phyloP scores from a whole-genome alignment of 768 basidiomycete species.

The Mycena haematopus region DNA sequence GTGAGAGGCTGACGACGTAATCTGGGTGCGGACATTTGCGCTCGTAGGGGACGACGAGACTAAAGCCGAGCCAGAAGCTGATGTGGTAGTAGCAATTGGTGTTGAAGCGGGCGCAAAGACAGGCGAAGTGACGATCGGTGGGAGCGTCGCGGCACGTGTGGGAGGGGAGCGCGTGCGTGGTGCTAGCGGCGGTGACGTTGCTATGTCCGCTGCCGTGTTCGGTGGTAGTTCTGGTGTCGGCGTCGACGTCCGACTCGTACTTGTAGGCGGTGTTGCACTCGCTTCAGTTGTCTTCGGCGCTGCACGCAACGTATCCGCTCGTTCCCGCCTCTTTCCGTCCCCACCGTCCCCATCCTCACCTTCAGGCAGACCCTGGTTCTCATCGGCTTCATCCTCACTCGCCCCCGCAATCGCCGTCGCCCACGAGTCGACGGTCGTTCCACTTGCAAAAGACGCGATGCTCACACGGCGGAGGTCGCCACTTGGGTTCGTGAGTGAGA shows the following conservation, averaged over 20 bases:
- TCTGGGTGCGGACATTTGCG: no score
- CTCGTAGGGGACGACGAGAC: no score
- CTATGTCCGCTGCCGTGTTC: no score
- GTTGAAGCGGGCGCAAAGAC: neutral
- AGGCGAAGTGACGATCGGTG: slow-evolving; percentile 11
- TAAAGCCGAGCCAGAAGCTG: no score
- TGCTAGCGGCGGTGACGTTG: no score
- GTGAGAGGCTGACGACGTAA: neutral
- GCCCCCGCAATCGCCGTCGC: slow-evolving; percentile 16
- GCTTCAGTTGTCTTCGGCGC: no score
- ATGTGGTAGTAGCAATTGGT: neutral
- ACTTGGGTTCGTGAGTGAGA: neutral
- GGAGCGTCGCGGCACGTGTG: slow-evolving; percentile 18
- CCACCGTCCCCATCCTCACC: neutral
- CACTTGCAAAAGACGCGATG: slow-evolving; percentile 13
- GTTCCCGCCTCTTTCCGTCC: slow-evolving; percentile 2
- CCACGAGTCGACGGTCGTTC: slow-evolving; percentile 21
- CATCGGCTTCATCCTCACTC: neutral
- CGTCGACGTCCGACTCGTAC: neutral
- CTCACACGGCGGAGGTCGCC: slow-evolving; percentile 10
- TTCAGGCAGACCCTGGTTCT: neutral
- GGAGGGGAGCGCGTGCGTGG: neutral
- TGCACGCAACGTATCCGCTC: slow-evolving; percentile 22
- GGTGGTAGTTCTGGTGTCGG: neutral
- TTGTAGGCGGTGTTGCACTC: neutral